Base-by-base conservation (phyloP, 352 stramenopile species). In the Pseudoperonospora humuli region DNA sequence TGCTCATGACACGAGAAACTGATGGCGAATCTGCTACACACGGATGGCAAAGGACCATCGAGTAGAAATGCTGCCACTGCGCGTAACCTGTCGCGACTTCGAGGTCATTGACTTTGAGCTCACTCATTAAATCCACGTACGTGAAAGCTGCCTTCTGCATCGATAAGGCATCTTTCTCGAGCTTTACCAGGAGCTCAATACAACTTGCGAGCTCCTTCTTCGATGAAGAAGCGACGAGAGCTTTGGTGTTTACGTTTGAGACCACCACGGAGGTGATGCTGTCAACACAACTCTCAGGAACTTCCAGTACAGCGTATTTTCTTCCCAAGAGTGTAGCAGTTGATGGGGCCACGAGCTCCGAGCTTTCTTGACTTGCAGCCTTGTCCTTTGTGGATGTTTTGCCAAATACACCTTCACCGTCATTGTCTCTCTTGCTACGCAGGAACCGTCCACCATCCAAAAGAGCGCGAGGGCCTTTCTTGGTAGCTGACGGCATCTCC, bases 41-140 rank as follows among this genome's bases (percentile, higher is more conserved):
- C 2, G 67, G 56, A 17, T 86, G 74, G 5, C 50, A 73, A 14
- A 75, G 42, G 2, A 90, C 54, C 20, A 63, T 54, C 19, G 58
- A 62, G 43, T 79, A 70, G 9, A 84, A 20, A 38, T 76, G 64
- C 40, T 87, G 62, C 69, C 75, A 87, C 13, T 70, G 44, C 21
- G 50, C 64, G 49, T 80, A 91, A 3, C 69, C 65, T 5, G 75
- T 84, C 9, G 67, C 75, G 5, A 84, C 71, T 50, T 90, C 81
- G 4, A 93, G 61, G 18, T 89, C 77, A 42, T 84, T 86, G 24
- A 92, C 57, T 46, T 82, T 84, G 18, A 95, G 67, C 17, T 93
- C 80, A 2, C 58, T 55, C 29, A 84, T 64, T 10, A 89, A 56
- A 39, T 93, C 79, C 17, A 93, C 58, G 41, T 79, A 84, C 5